Evolutionary conservation across 148 eudicot species (phyloP), one percentile per base, ranked within the genome.

Genomic region (Rhododendron williamsianum): DNA sequence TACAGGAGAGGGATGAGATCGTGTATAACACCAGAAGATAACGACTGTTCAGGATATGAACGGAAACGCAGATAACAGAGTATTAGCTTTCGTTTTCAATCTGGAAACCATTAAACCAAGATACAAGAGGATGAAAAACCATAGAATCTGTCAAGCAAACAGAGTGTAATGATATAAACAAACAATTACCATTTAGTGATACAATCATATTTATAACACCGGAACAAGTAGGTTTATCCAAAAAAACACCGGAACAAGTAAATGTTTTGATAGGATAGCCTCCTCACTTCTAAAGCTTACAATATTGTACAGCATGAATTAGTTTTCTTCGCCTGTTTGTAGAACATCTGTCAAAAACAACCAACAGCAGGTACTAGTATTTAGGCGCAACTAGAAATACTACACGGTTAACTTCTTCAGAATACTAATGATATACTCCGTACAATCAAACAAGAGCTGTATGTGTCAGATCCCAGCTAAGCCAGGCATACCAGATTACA

Each of bases 101-200:
- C 74, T 9, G 25, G 58, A 76, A 58, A 86, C 43, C 43, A 41
- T 41, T 41, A 41, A 41, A 41, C 56, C 81, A 60, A 82, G 13
- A 58, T 58, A 84, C 82, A 84, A 18, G 33, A 84, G 15, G 33
- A 18, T 3, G 21, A 8, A 67, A 67, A 82, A 25, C 84, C 87
- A 85, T 67, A 67, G 25, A 80, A 41, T 63, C 41, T 46, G 83
- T 21, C 56, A 80, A 79, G 52, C 51, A 8, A 76, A 16, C 54
- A 33, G 25, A 48, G 41, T 2, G 27, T 12, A 60, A 51, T 15
- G 27, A 69, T 82, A 54, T 51, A 58, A 45, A 54, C 84, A 86
- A 27, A 72, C 63, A 73, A 82, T 86, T 67, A 73, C 38, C 35
- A 25, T 41, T 18, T 54, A 33, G 25, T 30, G 1, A 52, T 25